Base-by-base conservation (phyloP, 106 monocot species). In the Phalaenopsis aphrodite region DNA sequence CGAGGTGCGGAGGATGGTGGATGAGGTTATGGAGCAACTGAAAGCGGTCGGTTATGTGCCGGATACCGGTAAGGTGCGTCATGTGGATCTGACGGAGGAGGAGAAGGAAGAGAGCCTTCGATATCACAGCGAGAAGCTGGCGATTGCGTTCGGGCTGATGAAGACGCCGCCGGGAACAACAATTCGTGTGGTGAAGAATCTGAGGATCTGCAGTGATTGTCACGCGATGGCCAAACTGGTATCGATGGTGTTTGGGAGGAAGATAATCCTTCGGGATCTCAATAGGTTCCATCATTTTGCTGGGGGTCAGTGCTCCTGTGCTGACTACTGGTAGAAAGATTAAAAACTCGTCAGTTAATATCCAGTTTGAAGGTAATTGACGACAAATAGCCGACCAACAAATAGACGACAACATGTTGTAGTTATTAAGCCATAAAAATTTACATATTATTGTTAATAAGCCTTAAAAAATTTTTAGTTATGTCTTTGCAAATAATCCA, bases 91-190 rank as follows among this genome's bases (percentile, higher is more conserved):
- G 84, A 84, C 69, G n/a, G 89, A 94, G 84, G 84, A 84, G 66
- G 88, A 89, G 79, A 94, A 91, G 85, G 89, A 90, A 78, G 71
- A 16, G 7, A 94, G 88, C 78, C 80, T 94, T 1, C 79, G 88
- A 66, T 91, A 91, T 69, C 94, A 94, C 79, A 91, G 94, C 72
- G 94, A 94, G 94, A 94, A 94, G 88, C 55, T 94, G 55, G 94
- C 89, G 1, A 91, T 94, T 58, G 89, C 91, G 1, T 94, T 91
- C 43, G 94, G 91, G 47, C 85, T 94, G 12, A 80, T 94, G 56
- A 94, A 84, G 66, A 91, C 86, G 0, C 68, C 91, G 10, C 88
- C 94, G 0, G 91, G 94, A 45, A 81, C 91, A 2, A 88, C 87
- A 0, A 64, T 94, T 5, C 80, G 91, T 0, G 87, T 91, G 0